Percentiles rank a stretch among this genome's conserved stretches.
Evolutionary conservation across 768 basidiomycete species (phyloP).

Genomic region (Candolleomyces eurysporus): DNA sequence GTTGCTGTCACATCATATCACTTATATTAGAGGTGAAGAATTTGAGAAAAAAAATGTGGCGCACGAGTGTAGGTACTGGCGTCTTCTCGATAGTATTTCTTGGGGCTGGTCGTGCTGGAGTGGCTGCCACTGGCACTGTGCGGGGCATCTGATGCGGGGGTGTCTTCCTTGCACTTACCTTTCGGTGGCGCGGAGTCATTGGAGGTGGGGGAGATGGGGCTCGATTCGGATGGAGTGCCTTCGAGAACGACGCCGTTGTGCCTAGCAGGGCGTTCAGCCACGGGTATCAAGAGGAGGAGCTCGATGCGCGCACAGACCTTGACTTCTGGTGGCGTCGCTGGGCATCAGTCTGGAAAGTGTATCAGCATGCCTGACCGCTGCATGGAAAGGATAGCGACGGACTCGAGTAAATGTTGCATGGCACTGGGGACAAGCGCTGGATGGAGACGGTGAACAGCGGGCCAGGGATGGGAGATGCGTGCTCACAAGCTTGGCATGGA

Average conservation of each 20-base stretch:
- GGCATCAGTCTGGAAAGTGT: constrained; percentile 63
- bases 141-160: constrained; percentile 3
- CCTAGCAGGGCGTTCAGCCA: constrained; percentile 28
- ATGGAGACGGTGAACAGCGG: constrained; percentile 6
- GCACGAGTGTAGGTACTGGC: not conserved
- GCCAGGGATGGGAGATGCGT: constrained; percentile 11
- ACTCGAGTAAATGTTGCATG: constrained; percentile 80
- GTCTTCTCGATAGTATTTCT: constrained; percentile 1
- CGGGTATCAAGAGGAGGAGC: constrained; percentile 3
- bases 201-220: constrained; percentile 19
- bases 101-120: constrained; percentile 1
- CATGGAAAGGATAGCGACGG: constrained; percentile 25
- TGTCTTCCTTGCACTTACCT: constrained; percentile 1
- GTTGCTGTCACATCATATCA: constrained; percentile 4
- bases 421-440: constrained; percentile 74
- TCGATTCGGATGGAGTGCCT: constrained; percentile 29
- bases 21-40: no score
- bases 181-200: constrained; percentile 32
- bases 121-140: constrained; percentile 13
- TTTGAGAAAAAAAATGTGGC: not conserved
- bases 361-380: constrained; percentile 12
- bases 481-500: constrained; percentile 70
- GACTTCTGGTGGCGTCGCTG: constrained; percentile 79
- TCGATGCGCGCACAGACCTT: constrained; percentile 42
- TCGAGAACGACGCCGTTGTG: constrained; percentile 71